Conservation (phyloP, 495 filamentous ascomycete species). For the Halenospora varia region DNA sequence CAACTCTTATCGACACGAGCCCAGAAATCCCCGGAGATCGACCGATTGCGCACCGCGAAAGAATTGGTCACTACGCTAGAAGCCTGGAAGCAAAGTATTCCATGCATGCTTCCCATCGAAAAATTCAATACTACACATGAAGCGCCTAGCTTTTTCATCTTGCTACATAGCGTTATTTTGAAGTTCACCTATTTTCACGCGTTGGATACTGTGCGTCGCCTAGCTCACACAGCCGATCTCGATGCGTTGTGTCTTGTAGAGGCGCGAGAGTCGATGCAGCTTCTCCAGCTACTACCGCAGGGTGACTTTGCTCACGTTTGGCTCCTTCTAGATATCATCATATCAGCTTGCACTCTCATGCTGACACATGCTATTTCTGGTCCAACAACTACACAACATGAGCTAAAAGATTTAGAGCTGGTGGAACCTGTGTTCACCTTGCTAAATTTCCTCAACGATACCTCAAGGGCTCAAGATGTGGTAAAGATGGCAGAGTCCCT, state of each 20-base stretch:
- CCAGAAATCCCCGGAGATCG: conserved; percentile 81
- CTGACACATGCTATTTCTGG: conserved; percentile 19
- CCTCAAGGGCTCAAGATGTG: conserved; percentile 20
- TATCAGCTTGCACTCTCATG: conserved; percentile 19
- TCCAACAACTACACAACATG: conserved; percentile 20
- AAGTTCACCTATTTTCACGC: conserved; percentile 19
- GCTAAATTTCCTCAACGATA: conserved; percentile 20
- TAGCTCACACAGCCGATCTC: conserved; percentile 19
- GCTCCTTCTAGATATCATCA: conserved; percentile 20
- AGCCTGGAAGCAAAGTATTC: conserved; percentile 90
- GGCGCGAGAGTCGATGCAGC: conserved; percentile 19
- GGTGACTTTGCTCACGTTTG: conserved; percentile 20
- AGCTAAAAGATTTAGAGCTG: conserved; percentile 20
- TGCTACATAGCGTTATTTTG: conserved; percentile 21
- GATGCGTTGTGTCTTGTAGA: conserved; percentile 19
- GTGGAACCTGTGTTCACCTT: conserved; percentile 20
- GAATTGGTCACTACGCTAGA: conserved; percentile 72
- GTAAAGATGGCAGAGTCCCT: conserved; percentile 18
- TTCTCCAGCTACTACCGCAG: conserved; percentile 18
- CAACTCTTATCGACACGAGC: conserved; percentile 88
- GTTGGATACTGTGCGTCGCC: conserved; percentile 19
- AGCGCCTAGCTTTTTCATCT: conserved; percentile 20
- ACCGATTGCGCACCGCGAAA: conserved; percentile 79
- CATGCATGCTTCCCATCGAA: conserved; percentile 39
- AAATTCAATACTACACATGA: conserved; percentile 19